Conservation (phyloP, 306 rosid genomes). For the Citrullus mucosospermus region DNA sequence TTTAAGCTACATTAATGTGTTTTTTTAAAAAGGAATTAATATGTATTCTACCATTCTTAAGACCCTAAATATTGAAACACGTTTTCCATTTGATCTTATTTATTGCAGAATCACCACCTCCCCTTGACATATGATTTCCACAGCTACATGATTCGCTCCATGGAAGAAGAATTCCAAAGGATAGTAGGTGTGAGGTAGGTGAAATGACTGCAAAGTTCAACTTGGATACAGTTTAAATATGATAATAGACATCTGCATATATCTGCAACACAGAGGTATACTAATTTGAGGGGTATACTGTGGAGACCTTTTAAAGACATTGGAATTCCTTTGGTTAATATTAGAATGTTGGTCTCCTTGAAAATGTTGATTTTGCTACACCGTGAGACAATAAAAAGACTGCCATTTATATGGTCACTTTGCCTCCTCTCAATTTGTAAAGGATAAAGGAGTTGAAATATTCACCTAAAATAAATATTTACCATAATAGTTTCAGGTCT, state of each 20-base stretch:
- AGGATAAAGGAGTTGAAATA: neutral
- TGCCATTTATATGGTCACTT: neutral
- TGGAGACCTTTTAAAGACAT: neutral
- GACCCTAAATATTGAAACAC: neutral
- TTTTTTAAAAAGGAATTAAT: neutral
- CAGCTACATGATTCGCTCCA: slow-evolving; percentile 92
- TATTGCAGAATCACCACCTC: slow-evolving; percentile 80
- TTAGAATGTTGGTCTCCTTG: neutral
- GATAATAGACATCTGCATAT: neutral
- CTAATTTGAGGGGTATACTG: neutral
- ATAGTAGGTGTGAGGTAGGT: slow-evolving; percentile 87
- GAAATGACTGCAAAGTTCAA: neutral
- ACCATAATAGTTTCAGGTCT: neutral
- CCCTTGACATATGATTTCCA: slow-evolving; percentile 69
- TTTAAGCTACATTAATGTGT: neutral
- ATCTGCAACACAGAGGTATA: neutral
- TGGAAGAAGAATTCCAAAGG: slow-evolving; percentile 97
- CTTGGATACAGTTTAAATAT: neutral
- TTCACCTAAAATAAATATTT: neutral
- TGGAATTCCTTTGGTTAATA: neutral
- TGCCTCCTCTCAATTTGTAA: neutral
- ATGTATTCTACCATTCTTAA: neutral
- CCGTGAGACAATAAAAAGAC: neutral
- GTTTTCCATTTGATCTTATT: slow-evolving; percentile 10
- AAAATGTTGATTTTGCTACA: neutral